A percentile compares a stretch with the other conserved stretches of the same genome.
These are phyloP conservation scores for Sporothrix humicola DNA, from an alignment of 2,329 filamentous ascomycete genomes.

Conservation along the genomic window DNA sequence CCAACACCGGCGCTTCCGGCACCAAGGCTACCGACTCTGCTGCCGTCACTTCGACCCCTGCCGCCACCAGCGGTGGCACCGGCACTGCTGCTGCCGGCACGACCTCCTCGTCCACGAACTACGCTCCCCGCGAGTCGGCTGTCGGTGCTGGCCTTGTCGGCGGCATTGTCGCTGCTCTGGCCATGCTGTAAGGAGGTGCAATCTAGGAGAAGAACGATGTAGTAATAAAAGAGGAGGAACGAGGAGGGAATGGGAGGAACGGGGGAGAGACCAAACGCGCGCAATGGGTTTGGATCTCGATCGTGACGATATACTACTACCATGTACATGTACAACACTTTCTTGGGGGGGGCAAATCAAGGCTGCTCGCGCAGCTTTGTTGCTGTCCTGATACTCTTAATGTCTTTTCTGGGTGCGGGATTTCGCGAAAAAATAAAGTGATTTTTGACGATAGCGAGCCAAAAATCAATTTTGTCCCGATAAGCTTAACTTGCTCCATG, in stretches of 20 bases:
- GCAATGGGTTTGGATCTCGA: background rate
- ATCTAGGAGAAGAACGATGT: background rate
- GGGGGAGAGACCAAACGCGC: background rate
- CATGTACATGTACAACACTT: constrained; percentile 24
- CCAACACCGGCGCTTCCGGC: constrained; percentile 31
- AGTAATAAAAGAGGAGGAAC: background rate
- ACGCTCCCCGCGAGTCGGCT: constrained; percentile 36
- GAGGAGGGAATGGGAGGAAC: background rate
- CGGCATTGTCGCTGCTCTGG: constrained; percentile 38
- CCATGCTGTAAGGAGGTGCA: constrained; percentile 37
- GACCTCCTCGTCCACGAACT: constrained; percentile 33
- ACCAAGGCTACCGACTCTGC: constrained; percentile 27
- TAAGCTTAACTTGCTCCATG: background rate
- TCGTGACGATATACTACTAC: background rate
- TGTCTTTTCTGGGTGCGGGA: background rate
- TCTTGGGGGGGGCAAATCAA: background rate
- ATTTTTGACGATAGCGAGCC: background rate
- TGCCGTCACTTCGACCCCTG: constrained; percentile 13
- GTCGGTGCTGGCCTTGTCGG: constrained; percentile 38
- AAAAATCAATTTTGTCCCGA: background rate
- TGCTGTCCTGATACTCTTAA: background rate
- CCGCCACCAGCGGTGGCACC: constrained; percentile 27
- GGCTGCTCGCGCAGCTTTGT: background rate
- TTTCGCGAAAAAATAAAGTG: background rate
- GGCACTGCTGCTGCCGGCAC: constrained; percentile 29